Base-by-base conservation (phyloP, 176 grass and related monocot genomes). In the Aegilops tauschii region DNA sequence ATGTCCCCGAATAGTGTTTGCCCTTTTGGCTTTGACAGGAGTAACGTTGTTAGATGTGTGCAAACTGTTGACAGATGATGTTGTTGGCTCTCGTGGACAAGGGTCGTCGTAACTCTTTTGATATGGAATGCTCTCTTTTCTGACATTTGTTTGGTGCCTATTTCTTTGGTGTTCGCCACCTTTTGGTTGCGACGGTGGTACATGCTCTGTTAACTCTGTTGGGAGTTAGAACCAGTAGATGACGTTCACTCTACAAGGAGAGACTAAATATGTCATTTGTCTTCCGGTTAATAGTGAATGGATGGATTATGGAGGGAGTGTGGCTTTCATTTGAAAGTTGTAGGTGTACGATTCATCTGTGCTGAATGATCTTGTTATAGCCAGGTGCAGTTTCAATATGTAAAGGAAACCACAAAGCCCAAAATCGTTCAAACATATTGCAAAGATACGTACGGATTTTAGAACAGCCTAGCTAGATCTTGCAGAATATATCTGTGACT, bases 31-130 rank as follows among this genome's bases (percentile, higher is more conserved):
- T 40, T 82, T 90, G 37, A 54, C 90, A 98, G 92, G 94, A 96
- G 97, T 80, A 98, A 98, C 9, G 90, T 98, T 84, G 97, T 98
- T 70, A 98, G 97, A 96, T 58, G 85, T 96, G 84, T 83, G 81
- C 78, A 98, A 90, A 45, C 68, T 96, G 31, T 98, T 98, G 47
- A 50, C 47, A 50, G 13, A 50, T 50, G 13, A 50, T 16, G 47
- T 50, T 45, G 42, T 45, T 50, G 47, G 47, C 47, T 50, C 47
- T 50, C 4, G 14, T 50, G 47, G 47, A 50, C 14, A 50, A 50
- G 47, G 13, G 14, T 50, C 13, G 12, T 49, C 13, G 13, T 50
- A 16, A 50, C 13, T 50, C 13, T 50, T 50, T 50, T 5, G 47
- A 50, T 50, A 50, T 16, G 70, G 16, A 12, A 44, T 74, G 14